phyloP scores from a whole-genome alignment of 1,139 yeast genomes.

The Spencermartinsiella ligniputridi region DNA sequence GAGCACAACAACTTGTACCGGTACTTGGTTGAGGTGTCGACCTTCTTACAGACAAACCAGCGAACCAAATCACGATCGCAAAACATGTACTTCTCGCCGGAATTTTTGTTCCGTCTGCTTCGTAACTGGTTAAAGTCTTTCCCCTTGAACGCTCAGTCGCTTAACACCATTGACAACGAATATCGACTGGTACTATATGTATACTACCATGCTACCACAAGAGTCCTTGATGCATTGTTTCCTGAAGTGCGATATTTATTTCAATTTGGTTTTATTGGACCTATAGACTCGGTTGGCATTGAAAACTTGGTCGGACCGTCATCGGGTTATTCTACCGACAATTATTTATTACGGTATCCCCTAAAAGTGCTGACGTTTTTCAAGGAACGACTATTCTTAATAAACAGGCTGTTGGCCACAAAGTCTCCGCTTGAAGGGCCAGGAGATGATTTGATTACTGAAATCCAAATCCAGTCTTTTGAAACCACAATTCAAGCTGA shows the following conservation, averaged over 20 bases:
- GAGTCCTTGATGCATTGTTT: constrained; percentile 34
- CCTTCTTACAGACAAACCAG: constrained; percentile 18
- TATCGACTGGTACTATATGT: constrained; percentile 25
- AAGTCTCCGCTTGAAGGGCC: constrained; percentile 30
- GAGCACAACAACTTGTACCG: constrained; percentile 21
- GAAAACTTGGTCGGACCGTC: constrained; percentile 18
- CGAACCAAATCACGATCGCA: constrained; percentile 15
- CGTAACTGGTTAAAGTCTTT: constrained; percentile 29
- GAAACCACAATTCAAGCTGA: constrained; percentile 19
- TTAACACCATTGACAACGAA: constrained; percentile 12
- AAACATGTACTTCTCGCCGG: constrained; percentile 23
- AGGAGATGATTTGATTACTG: constrained; percentile 25
- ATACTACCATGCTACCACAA: constrained; percentile 34
- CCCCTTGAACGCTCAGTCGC: constrained; percentile 26
- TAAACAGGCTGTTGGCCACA: constrained; percentile 29
- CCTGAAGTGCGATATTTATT: constrained; percentile 39
- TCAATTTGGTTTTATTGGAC: constrained; percentile 37
- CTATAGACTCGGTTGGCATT: constrained; percentile 30
- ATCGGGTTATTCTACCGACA: constrained; percentile 2
- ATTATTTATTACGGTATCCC: constrained; percentile 29
- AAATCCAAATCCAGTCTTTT: constrained; percentile 26
- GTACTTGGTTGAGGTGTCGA: constrained; percentile 19
- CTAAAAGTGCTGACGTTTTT: constrained; percentile 32
- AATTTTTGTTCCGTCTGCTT: constrained; percentile 23
- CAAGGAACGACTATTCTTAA: constrained; percentile 30